phyloP scores from a whole-genome alignment of 2,329 filamentous ascomycete species.

The Sclerotiophoma versabilis region DNA sequence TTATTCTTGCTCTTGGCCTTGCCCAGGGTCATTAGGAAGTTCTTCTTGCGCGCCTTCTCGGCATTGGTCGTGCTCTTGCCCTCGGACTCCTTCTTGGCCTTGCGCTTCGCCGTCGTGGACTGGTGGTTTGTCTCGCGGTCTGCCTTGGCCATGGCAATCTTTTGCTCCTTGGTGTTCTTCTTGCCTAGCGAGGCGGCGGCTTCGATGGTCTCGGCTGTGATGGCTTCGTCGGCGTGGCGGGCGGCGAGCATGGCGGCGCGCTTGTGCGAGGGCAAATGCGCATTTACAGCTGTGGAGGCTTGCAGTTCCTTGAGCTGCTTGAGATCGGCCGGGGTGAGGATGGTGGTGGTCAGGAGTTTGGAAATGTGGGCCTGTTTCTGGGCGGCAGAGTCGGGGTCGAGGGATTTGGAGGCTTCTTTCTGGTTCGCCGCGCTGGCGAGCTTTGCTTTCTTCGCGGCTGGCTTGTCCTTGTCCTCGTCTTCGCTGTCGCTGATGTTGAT shows the following conservation, averaged over 20 bases:
- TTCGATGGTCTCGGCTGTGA: slow-evolving; percentile 92
- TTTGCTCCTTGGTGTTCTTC: slow-evolving; percentile 89
- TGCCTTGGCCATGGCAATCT: slow-evolving; percentile 80
- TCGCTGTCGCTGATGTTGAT: slow-evolving; percentile 77
- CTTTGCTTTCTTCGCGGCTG: slow-evolving; percentile 66
- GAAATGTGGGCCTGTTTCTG: slow-evolving; percentile 38
- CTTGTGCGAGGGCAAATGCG: slow-evolving; percentile 58
- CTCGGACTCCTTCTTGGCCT: slow-evolving; percentile 84
- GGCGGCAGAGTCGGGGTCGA: slow-evolving; percentile 43
- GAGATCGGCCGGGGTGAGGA: slow-evolving; percentile 95
- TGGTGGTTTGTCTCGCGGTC: slow-evolving; percentile 86
- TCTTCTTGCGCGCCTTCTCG: slow-evolving; percentile 97
- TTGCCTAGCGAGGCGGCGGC: slow-evolving; percentile 77
- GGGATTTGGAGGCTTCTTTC: slow-evolving; percentile 49
- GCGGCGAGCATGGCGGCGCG: slow-evolving; percentile 49
- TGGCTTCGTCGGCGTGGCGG: slow-evolving; percentile 82
- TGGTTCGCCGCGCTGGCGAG: slow-evolving; percentile 42
- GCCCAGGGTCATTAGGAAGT: slow-evolving; percentile 96
- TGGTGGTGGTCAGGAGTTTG: slow-evolving; percentile 87
- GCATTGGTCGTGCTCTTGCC: slow-evolving; percentile 98
- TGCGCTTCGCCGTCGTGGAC: slow-evolving; percentile 81
- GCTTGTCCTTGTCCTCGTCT: slow-evolving; percentile 63
- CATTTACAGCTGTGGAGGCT: slow-evolving; percentile 73
- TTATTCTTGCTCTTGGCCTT: slow-evolving; percentile 97
- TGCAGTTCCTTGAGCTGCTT: slow-evolving; percentile 91